phyloP scores from a whole-genome alignment of 179 eudicot species.

The Vitellaria paradoxa region DNA sequence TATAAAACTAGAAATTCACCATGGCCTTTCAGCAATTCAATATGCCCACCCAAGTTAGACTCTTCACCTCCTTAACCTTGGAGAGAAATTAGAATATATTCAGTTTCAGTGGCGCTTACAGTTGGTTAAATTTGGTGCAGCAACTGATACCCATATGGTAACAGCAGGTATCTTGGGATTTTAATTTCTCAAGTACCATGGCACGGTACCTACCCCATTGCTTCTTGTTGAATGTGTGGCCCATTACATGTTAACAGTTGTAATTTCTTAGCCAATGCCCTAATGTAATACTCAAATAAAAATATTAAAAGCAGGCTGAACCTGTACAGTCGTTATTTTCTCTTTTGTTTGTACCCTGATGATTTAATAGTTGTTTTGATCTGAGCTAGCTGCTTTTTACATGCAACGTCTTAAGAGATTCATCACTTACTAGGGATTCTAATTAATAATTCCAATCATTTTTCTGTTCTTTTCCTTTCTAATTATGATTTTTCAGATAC shows the following conservation, averaged over 20 bases:
- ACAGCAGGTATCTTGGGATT: conserved; percentile 3
- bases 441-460: not conserved
- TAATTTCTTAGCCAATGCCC: not conserved
- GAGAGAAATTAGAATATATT: not conserved
- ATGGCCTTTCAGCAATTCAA: not conserved
- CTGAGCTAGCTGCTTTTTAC: not conserved
- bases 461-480: not conserved
- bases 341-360: not conserved
- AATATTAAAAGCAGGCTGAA: not conserved
- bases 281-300: not conserved
- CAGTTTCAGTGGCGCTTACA: not conserved
- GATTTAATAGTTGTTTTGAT: not conserved
- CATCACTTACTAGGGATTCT: not conserved
- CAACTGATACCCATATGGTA: not conserved
- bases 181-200: not conserved
- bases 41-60: too few relatives aligned
- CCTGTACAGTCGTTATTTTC: not conserved
- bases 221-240: not conserved
- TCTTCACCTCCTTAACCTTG: not conserved
- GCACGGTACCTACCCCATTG: not conserved
- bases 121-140: not conserved
- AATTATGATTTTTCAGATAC: not conserved
- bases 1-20: not conserved
- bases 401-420: not conserved
- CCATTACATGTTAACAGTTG: not conserved